Base-by-base conservation (phyloP, 257 asterid species). In the Fraxinus cuspidata region DNA sequence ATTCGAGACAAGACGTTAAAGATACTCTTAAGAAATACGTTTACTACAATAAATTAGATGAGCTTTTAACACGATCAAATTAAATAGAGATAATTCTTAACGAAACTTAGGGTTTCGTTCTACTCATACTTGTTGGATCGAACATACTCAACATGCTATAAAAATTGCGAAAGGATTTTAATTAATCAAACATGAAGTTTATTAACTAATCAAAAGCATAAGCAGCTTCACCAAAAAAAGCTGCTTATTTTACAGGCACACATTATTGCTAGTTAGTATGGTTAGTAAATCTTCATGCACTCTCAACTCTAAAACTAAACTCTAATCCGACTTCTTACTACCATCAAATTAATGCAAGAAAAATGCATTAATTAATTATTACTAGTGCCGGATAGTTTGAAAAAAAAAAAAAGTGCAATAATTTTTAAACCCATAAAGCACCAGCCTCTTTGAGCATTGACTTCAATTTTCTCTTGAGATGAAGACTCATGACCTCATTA, bases 371-470 rank as follows among this genome's bases (percentile, higher is more conserved):
- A 63, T 63, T 63, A n/a, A 81, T 79, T 25, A 37, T 40, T 15
- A 34, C 31, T 38, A 3, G 21, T 9, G 28, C 63, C 60, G 7
- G 47, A 65, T 58, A n/a, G 0, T 16, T 16, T 51, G 6, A 5
- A 35, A 6, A 7, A 7, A 35, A 35, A 0, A 1, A 35, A 6
- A n/a, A 70, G 31, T 70, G 63, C 35, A 16, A 7, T 42, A 71
- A n/a, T 7, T 23, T 2, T 85, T 25, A 93, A 76, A 93, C 83
- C 97, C 97, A 93, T 13, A 91, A 37, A 3, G 96, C 98, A 7
- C 98, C 97, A 1, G 98, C 98, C 35, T 83, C 79, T 70, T 84
- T 79, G 60, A 93, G 96, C 98, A 87, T 88, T 66, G 92, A 93
- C 83, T 74, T 84, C 40, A 93, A 78, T 69, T 92, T 66, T 28